Evolutionary conservation across 106 monocot genomes (phyloP).

Genomic region (Allium cepa): DNA sequence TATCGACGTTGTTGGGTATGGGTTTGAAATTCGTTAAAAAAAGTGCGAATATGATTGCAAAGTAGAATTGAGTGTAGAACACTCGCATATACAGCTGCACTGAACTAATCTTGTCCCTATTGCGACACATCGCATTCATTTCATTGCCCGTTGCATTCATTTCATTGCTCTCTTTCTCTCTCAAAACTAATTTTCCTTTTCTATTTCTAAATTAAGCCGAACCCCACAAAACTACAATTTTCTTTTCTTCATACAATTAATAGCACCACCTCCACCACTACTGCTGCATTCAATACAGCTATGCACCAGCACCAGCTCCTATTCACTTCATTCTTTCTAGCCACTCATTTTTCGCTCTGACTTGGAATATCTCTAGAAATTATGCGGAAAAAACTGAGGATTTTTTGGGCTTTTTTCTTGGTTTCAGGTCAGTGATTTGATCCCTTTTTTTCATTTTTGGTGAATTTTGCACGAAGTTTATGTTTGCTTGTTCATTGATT

Average conservation of each 20-base stretch:
- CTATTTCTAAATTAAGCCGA: too few species aligned
- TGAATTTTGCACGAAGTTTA: not conserved
- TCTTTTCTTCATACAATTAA: not conserved
- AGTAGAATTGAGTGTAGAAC: too few species aligned
- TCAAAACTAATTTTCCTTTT: not conserved
- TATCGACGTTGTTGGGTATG: too few species aligned
- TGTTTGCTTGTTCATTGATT: too few species aligned
- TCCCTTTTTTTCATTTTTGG: not conserved
- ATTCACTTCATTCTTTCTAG: not conserved
- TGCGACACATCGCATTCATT: not conserved
- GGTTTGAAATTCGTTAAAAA: too few species aligned
- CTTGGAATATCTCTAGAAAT: not conserved
- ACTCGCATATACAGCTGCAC: too few species aligned
- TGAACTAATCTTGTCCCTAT: not conserved
- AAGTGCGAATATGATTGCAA: too few species aligned
- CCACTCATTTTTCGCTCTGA: not conserved
- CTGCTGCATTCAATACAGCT: not conserved
- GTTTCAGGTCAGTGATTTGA: constrained; percentile 3
- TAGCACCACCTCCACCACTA: not conserved
- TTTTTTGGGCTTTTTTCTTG: not conserved
- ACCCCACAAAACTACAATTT: not conserved
- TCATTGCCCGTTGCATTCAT: not conserved
- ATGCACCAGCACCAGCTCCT: not conserved
- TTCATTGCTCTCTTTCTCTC: not conserved
- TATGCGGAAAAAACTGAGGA: not conserved